These are phyloP conservation scores for Schwanniomyces yamadae DNA, from an alignment of 805 yeast genomes.

Conservation along the genomic window DNA sequence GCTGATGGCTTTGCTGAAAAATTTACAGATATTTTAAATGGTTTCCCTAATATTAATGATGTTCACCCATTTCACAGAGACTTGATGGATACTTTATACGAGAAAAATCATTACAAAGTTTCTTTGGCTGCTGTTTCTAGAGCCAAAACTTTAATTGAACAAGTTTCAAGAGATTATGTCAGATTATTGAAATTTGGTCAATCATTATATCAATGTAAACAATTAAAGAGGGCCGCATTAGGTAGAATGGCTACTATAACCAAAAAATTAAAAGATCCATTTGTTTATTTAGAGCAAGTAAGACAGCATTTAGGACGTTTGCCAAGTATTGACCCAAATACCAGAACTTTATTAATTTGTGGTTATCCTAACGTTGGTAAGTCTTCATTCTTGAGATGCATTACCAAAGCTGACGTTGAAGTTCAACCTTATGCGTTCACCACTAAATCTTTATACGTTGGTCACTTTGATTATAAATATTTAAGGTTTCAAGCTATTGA, in stretches of 20 bases:
- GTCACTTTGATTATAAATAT: conserved; percentile 98
- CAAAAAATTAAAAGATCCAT: conserved; percentile 92
- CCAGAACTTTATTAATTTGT: conserved; percentile 94
- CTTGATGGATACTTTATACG: conserved; percentile 95
- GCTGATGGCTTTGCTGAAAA: conserved; percentile 96
- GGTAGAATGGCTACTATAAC: conserved; percentile 99
- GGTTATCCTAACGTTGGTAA: conserved; percentile 99
- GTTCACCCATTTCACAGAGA: conserved; percentile 98
- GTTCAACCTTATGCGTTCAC: conserved; percentile 99
- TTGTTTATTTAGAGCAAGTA: conserved; percentile 92
- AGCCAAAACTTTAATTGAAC: conserved; percentile 92
- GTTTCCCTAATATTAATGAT: conserved; percentile 96
- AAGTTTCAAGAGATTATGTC: conserved; percentile 92
- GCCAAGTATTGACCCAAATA: conserved; percentile 97
- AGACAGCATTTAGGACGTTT: conserved; percentile 98
- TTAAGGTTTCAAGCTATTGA: conserved; percentile 98
- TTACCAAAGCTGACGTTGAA: conserved; percentile 98
- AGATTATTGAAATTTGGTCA: conserved; percentile 96
- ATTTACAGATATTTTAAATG: conserved; percentile 76
- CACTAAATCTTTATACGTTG: conserved; percentile 94
- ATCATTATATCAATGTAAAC: conserved; percentile 97
- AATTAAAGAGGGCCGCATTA: conserved; percentile 95
- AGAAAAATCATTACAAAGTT: conserved; percentile 96
- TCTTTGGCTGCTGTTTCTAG: conserved; percentile 92
- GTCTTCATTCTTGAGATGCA: conserved; percentile 87